Evolutionary conservation across 2,329 filamentous ascomycete species (phyloP).

Genomic region (Fonsecaea multimorphosa): DNA sequence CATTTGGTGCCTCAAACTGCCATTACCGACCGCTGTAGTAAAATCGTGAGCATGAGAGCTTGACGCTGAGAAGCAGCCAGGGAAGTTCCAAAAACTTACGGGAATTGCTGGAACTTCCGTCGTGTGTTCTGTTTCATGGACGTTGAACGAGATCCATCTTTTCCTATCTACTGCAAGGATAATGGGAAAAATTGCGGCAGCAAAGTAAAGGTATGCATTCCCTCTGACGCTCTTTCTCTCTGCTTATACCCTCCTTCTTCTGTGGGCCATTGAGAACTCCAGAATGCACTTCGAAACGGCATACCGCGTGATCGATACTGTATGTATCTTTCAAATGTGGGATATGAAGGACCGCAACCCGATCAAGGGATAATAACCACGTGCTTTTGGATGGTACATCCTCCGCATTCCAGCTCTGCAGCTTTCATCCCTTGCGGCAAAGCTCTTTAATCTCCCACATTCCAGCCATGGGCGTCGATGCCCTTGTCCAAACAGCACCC

Average conservation of each 20-base stretch:
- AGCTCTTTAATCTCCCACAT: constrained; percentile 33
- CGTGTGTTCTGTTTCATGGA: no score
- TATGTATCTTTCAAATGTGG: background rate
- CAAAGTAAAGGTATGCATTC: background rate
- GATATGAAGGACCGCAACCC: background rate
- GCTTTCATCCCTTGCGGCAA: constrained; percentile 25
- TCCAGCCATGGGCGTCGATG: constrained; percentile 16
- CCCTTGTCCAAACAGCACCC: constrained; percentile 12
- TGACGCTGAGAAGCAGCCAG: no score
- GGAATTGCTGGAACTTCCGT: no score
- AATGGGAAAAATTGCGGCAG: background rate
- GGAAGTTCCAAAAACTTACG: no score
- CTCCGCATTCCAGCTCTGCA: constrained; percentile 10
- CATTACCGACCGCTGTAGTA: constrained; percentile 10
- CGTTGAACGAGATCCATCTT: no score
- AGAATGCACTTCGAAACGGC: background rate
- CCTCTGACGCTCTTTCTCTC: background rate
- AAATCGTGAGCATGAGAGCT: constrained; percentile 1
- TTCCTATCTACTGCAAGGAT: no score
- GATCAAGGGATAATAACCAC: constrained; percentile 41
- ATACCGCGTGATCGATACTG: background rate
- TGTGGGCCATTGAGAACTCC: background rate
- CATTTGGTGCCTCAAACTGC: constrained; percentile 5
- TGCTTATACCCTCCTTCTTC: background rate
- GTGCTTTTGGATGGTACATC: constrained; percentile 10